Conservation (phyloP, 2,329 filamentous ascomycete species). For the Parastagonospora nodorum region DNA sequence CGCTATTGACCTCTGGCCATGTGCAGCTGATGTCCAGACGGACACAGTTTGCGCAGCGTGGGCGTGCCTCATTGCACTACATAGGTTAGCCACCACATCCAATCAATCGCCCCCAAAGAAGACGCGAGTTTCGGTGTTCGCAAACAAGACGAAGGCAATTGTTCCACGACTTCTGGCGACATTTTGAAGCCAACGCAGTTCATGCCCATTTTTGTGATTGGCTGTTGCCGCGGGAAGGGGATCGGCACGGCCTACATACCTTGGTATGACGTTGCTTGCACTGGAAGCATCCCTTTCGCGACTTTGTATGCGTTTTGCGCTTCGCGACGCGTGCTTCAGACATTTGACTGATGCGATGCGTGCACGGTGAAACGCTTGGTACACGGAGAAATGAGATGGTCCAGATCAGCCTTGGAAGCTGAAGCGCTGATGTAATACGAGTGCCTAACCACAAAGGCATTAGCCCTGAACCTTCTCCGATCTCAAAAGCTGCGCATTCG, state of each 20-base stretch:
- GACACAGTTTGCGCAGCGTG: constrained; percentile 37
- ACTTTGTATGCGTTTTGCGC: constrained; percentile 41
- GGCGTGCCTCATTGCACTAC: constrained; percentile 40
- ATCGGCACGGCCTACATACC: constrained; percentile 16
- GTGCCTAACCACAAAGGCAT: too few relatives aligned
- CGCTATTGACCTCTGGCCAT: constrained; percentile 26
- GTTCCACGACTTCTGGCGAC: not conserved
- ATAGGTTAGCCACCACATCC: not conserved
- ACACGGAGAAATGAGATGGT: too few relatives aligned
- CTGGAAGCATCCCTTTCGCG: constrained; percentile 35
- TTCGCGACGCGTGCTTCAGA: constrained; percentile 28
- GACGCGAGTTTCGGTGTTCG: too few relatives aligned
- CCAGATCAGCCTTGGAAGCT: too few relatives aligned
- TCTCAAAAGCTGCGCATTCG: not conserved
- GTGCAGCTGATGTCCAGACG: constrained; percentile 38
- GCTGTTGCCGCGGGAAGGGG: not conserved
- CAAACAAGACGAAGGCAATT: too few relatives aligned
- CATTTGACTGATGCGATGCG: constrained; percentile 7
- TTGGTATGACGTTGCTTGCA: constrained; percentile 43
- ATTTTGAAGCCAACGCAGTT: not conserved
- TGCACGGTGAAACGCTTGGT: not conserved
- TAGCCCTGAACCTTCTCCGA: too few relatives aligned
- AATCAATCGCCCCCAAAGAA: not conserved
- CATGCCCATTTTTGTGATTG: constrained; percentile 8
- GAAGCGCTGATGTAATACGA: too few relatives aligned